Evolutionary conservation across 768 basidiomycete species (phyloP).

Genomic region (Lentinula guzmanii): DNA sequence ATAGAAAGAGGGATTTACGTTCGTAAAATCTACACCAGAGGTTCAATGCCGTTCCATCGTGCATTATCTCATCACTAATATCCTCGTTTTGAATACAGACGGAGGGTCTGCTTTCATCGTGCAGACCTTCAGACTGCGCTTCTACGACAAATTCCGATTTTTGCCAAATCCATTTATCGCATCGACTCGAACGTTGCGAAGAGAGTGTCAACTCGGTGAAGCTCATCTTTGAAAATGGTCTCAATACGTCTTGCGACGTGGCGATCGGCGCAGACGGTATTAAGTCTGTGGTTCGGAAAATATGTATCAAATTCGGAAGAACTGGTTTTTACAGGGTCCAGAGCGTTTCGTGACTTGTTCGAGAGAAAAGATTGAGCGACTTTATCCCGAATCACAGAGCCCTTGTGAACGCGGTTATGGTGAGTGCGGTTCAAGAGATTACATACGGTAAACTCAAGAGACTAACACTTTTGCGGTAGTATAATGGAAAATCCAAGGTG

Average conservation of each 20-base stretch:
- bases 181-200: neutral
- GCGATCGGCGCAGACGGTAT: slow-evolving; percentile 8
- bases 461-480: slow-evolving; percentile 12
- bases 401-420: slow-evolving; percentile 19
- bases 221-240: slow-evolving; percentile 4
- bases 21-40: slow-evolving; percentile 13
- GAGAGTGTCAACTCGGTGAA: neutral
- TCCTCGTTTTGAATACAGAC: neutral
- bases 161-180: slow-evolving; percentile 3
- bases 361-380: slow-evolving; percentile 16
- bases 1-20: slow-evolving; percentile 23
- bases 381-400: slow-evolving; percentile 26
- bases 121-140: neutral
- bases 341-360: slow-evolving; percentile 33
- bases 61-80: neutral
- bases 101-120: slow-evolving; percentile 6
- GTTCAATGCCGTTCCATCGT: neutral
- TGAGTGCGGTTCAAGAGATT: slow-evolving; percentile 5
- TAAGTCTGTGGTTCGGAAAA: slow-evolving; percentile 2
- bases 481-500: slow-evolving; percentile 18
- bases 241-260: neutral
- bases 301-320: slow-evolving; percentile 12
- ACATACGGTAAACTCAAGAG: too few species aligned
- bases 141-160: neutral
- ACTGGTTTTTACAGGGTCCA: slow-evolving; percentile 25